Conservation (phyloP, 768 basidiomycete species). For the Coprinopsis strossmayeri region DNA sequence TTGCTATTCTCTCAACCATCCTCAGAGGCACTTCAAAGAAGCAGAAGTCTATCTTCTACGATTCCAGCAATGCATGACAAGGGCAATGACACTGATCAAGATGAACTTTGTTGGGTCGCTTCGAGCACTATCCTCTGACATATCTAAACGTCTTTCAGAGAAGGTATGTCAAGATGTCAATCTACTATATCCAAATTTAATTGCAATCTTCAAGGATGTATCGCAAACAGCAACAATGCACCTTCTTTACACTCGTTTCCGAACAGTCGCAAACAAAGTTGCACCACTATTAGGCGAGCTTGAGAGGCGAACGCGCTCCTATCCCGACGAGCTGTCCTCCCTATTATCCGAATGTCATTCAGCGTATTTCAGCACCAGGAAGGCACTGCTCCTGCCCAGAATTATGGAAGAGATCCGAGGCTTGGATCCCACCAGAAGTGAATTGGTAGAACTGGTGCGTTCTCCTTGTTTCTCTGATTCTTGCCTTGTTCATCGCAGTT, state of each 20-base stretch:
- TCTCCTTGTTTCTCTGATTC: neutral
- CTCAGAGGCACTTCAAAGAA: slow-evolving; percentile 84
- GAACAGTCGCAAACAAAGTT: slow-evolving; percentile 61
- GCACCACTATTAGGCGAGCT: slow-evolving; percentile 80
- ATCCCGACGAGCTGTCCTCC: slow-evolving; percentile 80
- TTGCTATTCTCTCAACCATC: slow-evolving; percentile 3
- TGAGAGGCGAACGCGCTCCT: slow-evolving; percentile 65
- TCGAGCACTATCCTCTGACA: slow-evolving; percentile 70
- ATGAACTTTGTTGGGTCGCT: slow-evolving; percentile 92
- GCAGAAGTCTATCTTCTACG: slow-evolving; percentile 92
- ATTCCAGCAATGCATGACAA: slow-evolving; percentile 97
- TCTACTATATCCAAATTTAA: neutral
- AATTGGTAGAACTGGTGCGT: slow-evolving; percentile 81
- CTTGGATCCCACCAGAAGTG: slow-evolving; percentile 71
- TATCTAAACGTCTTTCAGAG: slow-evolving; percentile 67
- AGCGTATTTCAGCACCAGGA: slow-evolving; percentile 75
- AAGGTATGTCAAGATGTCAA: slow-evolving; percentile 39
- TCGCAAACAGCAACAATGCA: slow-evolving; percentile 77
- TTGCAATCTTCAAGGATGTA: slow-evolving; percentile 45
- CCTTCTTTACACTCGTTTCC: slow-evolving; percentile 87
- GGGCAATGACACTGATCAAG: slow-evolving; percentile 96
- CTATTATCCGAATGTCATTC: slow-evolving; percentile 82
- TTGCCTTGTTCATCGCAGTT: neutral
- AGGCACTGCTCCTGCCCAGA: slow-evolving; percentile 62
- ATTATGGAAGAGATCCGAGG: slow-evolving; percentile 78